Percentiles rank a stretch among this genome's conserved stretches.
Evolutionary conservation across 805 yeast species (phyloP).

Genomic region (Ogataea kodamae): DNA sequence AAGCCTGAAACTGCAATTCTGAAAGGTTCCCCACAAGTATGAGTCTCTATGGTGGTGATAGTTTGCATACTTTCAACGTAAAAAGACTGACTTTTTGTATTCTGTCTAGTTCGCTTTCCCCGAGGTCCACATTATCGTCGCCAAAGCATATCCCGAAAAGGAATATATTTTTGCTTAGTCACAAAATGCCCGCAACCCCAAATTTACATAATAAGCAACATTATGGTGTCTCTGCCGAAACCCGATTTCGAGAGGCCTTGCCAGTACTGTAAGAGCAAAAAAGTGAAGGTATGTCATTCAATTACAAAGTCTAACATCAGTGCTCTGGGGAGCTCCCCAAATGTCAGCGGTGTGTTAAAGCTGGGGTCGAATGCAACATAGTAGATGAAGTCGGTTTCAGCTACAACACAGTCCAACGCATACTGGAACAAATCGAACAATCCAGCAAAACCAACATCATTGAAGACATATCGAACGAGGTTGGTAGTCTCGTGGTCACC

Average conservation of each 20-base stretch:
- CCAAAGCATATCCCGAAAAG: not conserved
- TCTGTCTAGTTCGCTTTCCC: slow-evolving; percentile 1
- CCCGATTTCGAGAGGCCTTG: slow-evolving; percentile 24
- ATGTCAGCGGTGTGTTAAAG: slow-evolving; percentile 21
- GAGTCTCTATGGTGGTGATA: slow-evolving; percentile 26
- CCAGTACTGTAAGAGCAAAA: slow-evolving; percentile 22
- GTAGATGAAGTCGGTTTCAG: slow-evolving; percentile 22
- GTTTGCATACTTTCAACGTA: slow-evolving; percentile 5
- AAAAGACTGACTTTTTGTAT: slow-evolving; percentile 1
- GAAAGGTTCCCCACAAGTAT: slow-evolving; percentile 29
- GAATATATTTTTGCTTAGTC: not conserved
- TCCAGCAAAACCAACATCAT: slow-evolving; percentile 16
- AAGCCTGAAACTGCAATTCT: slow-evolving; percentile 20
- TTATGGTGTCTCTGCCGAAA: slow-evolving; percentile 6
- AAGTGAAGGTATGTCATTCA: slow-evolving; percentile 22
- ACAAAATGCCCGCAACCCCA: not conserved
- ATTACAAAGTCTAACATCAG: slow-evolving; percentile 6
- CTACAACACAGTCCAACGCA: slow-evolving; percentile 20
- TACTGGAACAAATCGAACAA: slow-evolving; percentile 14
- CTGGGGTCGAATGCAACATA: slow-evolving; percentile 20
- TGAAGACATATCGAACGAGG: slow-evolving; percentile 26
- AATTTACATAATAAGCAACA: not conserved
- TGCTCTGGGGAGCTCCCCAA: slow-evolving; percentile 25
- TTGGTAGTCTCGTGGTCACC: slow-evolving; percentile 24
- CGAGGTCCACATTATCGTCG: slow-evolving; percentile 1